phyloP scores from a whole-genome alignment of 371 early-diverging fungal genomes.

The Actinomortierella ambigua region DNA sequence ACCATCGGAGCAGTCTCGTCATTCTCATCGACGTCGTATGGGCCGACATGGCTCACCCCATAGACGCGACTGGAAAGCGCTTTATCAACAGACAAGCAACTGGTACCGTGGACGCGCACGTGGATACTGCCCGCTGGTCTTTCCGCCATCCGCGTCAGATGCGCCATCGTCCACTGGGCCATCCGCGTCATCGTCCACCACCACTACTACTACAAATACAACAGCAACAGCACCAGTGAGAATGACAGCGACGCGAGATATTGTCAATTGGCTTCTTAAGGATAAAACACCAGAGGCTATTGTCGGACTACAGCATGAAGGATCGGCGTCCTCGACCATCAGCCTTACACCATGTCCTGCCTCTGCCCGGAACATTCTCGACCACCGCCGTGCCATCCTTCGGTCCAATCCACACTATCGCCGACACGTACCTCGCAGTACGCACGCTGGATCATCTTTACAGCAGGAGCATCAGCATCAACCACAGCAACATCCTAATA shows the following conservation, averaged over 20 bases:
- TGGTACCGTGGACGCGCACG: slow-evolving; percentile 55
- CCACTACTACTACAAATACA: not conserved
- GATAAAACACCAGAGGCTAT: slow-evolving; percentile 31
- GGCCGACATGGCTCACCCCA: no score
- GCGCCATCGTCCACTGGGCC: slow-evolving; percentile 11
- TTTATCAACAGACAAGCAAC: slow-evolving; percentile 58
- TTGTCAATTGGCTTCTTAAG: slow-evolving; percentile 11
- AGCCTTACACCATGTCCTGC: slow-evolving; percentile 30
- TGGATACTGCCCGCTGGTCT: slow-evolving; percentile 49
- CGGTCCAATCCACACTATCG: slow-evolving; percentile 64
- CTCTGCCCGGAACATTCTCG: no score
- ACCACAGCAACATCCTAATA: slow-evolving; percentile 41
- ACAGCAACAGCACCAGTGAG: not conserved
- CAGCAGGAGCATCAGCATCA: not conserved
- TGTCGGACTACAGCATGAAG: slow-evolving; percentile 59
- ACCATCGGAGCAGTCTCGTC: no score
- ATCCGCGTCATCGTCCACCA: not conserved
- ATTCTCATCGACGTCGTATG: no score
- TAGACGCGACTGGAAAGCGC: slow-evolving; percentile 53
- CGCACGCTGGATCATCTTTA: slow-evolving; percentile 25
- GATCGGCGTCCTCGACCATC: slow-evolving; percentile 52
- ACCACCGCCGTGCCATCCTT: slow-evolving; percentile 38
- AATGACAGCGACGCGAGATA: slow-evolving; percentile 13
- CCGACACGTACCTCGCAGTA: slow-evolving; percentile 3
- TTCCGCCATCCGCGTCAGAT: not conserved